Evolutionary conservation across 169 alveolate species (phyloP).

Genomic region (Plasmodium ovale): DNA sequence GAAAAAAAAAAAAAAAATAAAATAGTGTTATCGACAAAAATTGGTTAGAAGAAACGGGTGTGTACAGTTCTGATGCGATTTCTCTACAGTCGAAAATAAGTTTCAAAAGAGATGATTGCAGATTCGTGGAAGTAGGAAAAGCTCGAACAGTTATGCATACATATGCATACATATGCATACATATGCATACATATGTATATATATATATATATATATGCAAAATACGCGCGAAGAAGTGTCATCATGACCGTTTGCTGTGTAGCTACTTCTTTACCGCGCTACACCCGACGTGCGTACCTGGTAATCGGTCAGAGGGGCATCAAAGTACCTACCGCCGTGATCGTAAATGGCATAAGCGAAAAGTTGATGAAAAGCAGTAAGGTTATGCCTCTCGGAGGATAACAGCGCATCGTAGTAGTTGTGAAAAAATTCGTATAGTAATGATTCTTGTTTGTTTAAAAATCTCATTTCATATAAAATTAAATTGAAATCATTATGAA

Average conservation of each 20-base stretch:
- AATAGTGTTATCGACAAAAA: neutral
- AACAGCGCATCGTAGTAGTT: constrained; percentile 37
- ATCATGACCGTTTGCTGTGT: too few relatives aligned
- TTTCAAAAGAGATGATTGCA: too few relatives aligned
- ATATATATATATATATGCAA: neutral
- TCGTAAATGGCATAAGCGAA: constrained; percentile 61
- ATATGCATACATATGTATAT: neutral
- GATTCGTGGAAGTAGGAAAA: too few relatives aligned
- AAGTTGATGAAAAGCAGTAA: constrained; percentile 22
- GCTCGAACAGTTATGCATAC: too few relatives aligned
- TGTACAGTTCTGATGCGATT: too few relatives aligned
- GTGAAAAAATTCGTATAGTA: constrained; percentile 38
- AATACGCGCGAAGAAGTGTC: too few relatives aligned
- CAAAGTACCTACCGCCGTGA: constrained; percentile 41
- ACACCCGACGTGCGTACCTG: too few relatives aligned
- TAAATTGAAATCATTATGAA: constrained; percentile 24
- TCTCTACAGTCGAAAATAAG: too few relatives aligned
- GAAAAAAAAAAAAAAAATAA: neutral
- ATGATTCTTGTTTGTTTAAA: constrained; percentile 31
- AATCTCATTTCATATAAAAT: constrained; percentile 37
- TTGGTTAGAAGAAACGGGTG: too few relatives aligned
- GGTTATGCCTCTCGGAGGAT: constrained; percentile 8
- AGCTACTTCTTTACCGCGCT: too few relatives aligned
- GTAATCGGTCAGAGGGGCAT: constrained; percentile 32
- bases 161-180: too few relatives aligned